Base-by-base conservation (phyloP, 1,139 yeast species). In the Trichomonascaceae sp. region DNA sequence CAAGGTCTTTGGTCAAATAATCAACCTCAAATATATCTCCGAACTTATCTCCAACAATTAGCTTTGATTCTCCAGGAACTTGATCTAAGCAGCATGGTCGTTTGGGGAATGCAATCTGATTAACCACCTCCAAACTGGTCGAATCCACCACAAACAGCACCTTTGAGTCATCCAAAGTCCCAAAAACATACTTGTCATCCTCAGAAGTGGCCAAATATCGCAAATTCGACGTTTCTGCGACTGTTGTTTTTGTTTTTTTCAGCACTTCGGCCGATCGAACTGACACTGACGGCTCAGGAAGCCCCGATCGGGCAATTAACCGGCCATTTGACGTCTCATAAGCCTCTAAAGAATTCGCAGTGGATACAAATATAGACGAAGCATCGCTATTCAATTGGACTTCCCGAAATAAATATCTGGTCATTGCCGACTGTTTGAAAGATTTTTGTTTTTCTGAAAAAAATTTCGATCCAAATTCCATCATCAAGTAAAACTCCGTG, bases 21-120 rank as follows among this genome's bases (percentile, higher is more conserved):
- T 60, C 55, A n/a, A 86, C 76, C 1, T 78, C 68, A 66, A 87
- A 93, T 6, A 90, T 97, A 70, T 95, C 99, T 49, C 99, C 99
- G 67, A 91, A 93, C 73, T 95, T 95, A 69, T 95, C 99, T n/a
- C 96, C 97, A 19, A 90, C 80, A 1, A 90, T 69, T 12, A 89
- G 72, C 4, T 74, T 73, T 2, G 56, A 49, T 54, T 77, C 81
- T 57, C 79, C 81, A 19, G 71, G 69, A 8, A 85, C 77, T 10
- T 67, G 58, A n/a, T 88, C 77, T 15, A 89, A 75, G 0, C 96
- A 84, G 60, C 90, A 85, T 10, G 98, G 97, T 68, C 98, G 82
- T 70, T 93, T 93, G 24, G 96, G 89, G 65, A 89, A 84, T 7
- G 81, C 77, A 65, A 89, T 91, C 66, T 95, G 82, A 63, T 87